Evolutionary conservation across 2,329 filamentous ascomycete species (phyloP).

Genomic region (Furcasterigmium sp.): DNA sequence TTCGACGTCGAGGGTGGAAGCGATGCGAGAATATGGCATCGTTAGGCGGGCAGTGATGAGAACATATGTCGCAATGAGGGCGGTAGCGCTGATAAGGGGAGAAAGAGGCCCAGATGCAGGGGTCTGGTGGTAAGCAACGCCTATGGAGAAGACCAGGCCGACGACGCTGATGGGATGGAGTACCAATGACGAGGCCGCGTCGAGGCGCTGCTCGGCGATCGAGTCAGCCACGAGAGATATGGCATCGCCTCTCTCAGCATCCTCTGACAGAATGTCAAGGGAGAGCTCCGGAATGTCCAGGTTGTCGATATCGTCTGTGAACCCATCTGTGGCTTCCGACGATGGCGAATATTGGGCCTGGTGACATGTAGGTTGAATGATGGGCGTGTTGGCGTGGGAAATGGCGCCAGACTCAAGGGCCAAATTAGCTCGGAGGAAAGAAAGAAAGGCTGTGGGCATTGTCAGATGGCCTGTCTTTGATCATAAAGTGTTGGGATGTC

Average conservation of each 20-base stretch:
- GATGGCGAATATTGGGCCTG: constrained; percentile 29
- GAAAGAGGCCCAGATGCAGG: constrained; percentile 44
- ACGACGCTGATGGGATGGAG: constrained; percentile 54
- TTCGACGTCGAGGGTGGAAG: constrained; percentile 56
- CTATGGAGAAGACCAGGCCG: constrained; percentile 37
- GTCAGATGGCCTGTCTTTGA: constrained; percentile 9
- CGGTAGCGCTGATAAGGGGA: constrained; percentile 49
- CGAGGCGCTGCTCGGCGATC: constrained; percentile 74
- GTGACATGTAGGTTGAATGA: constrained; percentile 42
- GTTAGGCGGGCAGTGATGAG: constrained; percentile 56
- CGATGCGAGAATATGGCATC: constrained; percentile 55
- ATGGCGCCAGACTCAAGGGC: constrained; percentile 58
- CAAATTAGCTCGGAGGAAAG: constrained; percentile 75
- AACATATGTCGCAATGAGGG: constrained; percentile 59
- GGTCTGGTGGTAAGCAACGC: constrained; percentile 38
- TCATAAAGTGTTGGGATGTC: too few relatives aligned
- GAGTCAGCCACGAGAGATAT: constrained; percentile 74
- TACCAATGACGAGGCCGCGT: constrained; percentile 57
- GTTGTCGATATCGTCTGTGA: constrained; percentile 33
- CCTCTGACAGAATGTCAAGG: constrained; percentile 49
- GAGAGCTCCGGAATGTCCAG: constrained; percentile 57
- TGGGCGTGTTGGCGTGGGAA: constrained; percentile 59
- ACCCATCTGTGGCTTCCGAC: constrained; percentile 31
- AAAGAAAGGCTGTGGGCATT: constrained; percentile 70
- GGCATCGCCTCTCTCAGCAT: constrained; percentile 59